phyloP scores from a whole-genome alignment of 73 alveolate genomes.

The Durusdinium trenchii region DNA sequence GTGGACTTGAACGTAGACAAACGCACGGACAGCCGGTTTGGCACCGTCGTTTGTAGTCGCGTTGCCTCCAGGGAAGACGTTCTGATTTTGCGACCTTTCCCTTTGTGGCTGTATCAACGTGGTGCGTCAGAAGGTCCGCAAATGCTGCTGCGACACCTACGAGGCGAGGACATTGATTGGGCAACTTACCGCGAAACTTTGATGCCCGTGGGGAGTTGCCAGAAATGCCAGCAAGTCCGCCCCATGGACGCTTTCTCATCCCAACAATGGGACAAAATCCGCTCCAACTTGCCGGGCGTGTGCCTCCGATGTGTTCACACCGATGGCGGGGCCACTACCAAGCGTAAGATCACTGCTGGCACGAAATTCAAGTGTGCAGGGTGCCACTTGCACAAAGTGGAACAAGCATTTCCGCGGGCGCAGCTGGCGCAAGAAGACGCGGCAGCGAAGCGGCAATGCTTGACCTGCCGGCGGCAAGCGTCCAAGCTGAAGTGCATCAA shows the following conservation, averaged over 20 bases:
- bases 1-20: conserved; percentile 26
- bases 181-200: not conserved
- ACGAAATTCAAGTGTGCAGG: not conserved
- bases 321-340: not conserved
- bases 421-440: not conserved
- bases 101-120: conserved; percentile 37
- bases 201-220: not conserved
- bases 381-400: conserved; percentile 1
- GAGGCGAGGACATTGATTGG: conserved; percentile 20
- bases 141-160: not conserved
- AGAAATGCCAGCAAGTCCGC: not conserved
- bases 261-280: not conserved
- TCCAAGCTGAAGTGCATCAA: not conserved
- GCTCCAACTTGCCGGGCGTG: not conserved
- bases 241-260: not conserved
- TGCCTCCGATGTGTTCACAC: not conserved
- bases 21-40: not conserved
- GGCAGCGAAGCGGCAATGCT: not conserved
- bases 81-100: conserved; percentile 20
- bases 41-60: conserved; percentile 25
- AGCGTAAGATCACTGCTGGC: not conserved
- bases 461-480: not conserved
- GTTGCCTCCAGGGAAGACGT: conserved; percentile 3
- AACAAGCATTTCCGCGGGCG: conserved; percentile 51
- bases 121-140: conserved; percentile 22